phyloP scores from a whole-genome alignment of 2,329 filamentous ascomycete genomes.

The Diaporthe australafricana region DNA sequence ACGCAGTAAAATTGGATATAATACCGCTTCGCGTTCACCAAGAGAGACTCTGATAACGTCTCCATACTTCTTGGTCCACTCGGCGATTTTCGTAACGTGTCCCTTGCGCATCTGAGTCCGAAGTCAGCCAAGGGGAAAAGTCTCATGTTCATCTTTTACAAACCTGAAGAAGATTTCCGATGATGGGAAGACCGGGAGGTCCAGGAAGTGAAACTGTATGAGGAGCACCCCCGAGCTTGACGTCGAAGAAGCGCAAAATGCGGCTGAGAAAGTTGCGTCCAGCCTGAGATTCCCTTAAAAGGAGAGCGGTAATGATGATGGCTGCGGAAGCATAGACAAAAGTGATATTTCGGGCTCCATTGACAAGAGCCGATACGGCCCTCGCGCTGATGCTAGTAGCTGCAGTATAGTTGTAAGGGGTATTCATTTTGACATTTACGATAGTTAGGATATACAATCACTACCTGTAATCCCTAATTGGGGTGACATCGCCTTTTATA shows the following conservation, averaged over 20 bases:
- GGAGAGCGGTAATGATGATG: neutral
- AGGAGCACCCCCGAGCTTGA: neutral
- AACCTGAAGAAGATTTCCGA: neutral
- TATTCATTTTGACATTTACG: neutral
- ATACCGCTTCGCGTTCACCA: conserved; percentile 9
- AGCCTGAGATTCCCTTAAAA: neutral
- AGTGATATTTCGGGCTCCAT: neutral
- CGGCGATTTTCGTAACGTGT: neutral
- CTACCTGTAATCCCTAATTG: too few species aligned
- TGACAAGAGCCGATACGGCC: neutral
- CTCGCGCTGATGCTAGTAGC: neutral
- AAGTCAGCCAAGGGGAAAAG: neutral
- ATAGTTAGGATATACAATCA: neutral
- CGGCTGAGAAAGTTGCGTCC: neutral
- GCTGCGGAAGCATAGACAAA: neutral
- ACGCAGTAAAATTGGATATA: rapidly evolving
- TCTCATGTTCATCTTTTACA: neutral
- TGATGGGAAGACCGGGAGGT: neutral
- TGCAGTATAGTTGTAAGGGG: neutral
- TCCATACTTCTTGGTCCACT: conserved; percentile 1
- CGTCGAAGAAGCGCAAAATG: neutral
- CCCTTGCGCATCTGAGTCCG: neutral
- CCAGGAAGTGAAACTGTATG: conserved; percentile 1
- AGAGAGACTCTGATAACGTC: neutral
- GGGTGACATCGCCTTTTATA: neutral